These are phyloP conservation scores for Neurospora hispaniola DNA, from an alignment of 495 filamentous ascomycete genomes.

Conservation along the genomic window DNA sequence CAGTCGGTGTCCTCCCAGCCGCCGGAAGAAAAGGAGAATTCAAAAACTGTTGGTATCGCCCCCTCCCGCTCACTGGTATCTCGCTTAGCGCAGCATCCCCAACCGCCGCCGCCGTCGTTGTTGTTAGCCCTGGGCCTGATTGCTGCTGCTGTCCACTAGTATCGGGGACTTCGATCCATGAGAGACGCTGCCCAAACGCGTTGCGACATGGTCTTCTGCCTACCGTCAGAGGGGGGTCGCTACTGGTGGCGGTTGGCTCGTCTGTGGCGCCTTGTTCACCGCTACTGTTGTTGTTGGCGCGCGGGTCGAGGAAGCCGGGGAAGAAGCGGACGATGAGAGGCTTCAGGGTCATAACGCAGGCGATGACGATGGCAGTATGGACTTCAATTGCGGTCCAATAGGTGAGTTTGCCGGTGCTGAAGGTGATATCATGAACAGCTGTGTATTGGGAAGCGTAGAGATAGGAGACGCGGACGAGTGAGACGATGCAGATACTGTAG, in stretches of 20 bases:
- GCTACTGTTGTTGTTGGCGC: not conserved
- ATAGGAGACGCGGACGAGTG: constrained; percentile 19
- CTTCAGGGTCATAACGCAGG: constrained; percentile 22
- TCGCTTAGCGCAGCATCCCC: not conserved
- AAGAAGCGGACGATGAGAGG: constrained; percentile 13
- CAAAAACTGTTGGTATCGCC: not conserved
- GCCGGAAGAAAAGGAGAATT: not conserved
- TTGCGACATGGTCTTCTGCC: constrained; percentile 13
- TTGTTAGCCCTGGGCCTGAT: not conserved
- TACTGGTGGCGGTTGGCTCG: not conserved
- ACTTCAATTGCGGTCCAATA: constrained; percentile 17
- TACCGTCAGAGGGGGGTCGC: constrained; percentile 12
- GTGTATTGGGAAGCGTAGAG: not conserved
- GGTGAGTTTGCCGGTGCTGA: constrained; percentile 3
- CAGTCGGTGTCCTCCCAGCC: not conserved
- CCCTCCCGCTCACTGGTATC: not conserved
- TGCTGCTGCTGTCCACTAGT: not conserved
- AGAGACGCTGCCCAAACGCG: not conserved
- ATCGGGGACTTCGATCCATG: constrained; percentile 1
- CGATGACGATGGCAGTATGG: constrained; percentile 16
- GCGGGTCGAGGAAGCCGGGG: constrained; percentile 7
- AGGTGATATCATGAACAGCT: constrained; percentile 5
- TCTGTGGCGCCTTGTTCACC: not conserved
- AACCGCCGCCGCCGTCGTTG: not conserved
- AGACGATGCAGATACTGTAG: constrained; percentile 17